Conservation (phyloP, 768 basidiomycete genomes). For the Hygrophorus pudorinus region DNA sequence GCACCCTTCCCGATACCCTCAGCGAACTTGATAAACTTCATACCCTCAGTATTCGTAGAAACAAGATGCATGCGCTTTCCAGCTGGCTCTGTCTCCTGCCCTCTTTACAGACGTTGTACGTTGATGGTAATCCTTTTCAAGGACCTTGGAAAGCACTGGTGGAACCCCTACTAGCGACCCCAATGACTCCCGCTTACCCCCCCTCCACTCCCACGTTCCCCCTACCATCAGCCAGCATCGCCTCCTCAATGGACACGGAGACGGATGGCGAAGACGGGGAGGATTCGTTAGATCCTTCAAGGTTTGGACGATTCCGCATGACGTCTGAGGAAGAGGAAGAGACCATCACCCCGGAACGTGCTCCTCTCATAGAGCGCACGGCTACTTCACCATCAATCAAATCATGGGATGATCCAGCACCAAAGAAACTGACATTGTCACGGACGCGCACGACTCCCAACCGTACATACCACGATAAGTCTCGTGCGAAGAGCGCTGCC, state of each 20-base stretch:
- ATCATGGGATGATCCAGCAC: constrained; percentile 14
- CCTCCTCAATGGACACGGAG: constrained; percentile 33
- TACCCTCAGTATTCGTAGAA: constrained; percentile 81
- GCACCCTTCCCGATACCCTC: constrained; percentile 65
- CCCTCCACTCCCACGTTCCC: constrained; percentile 56
- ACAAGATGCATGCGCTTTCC: constrained; percentile 83
- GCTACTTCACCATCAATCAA: constrained; percentile 10
- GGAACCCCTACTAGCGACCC: constrained; percentile 68
- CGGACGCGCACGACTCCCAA: constrained; percentile 74
- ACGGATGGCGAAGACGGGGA: constrained; percentile 51
- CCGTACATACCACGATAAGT: constrained; percentile 38
- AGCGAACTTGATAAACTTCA: constrained; percentile 71
- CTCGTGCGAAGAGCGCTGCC: constrained; percentile 25
- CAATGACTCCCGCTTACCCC: constrained; percentile 52
- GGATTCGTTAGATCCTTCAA: constrained; percentile 44
- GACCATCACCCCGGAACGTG: constrained; percentile 59
- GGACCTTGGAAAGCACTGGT: constrained; percentile 88
- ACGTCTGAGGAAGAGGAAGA: constrained; percentile 59
- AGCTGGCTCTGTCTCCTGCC: constrained; percentile 90
- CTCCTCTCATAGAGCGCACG: constrained; percentile 37
- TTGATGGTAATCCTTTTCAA: constrained; percentile 96
- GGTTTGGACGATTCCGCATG: constrained; percentile 20
- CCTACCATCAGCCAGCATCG: constrained; percentile 34
- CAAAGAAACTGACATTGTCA: constrained; percentile 31
- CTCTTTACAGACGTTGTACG: constrained; percentile 72